Conservation (phyloP, 305 asterid genomes). For the Coffea humblotiana region DNA sequence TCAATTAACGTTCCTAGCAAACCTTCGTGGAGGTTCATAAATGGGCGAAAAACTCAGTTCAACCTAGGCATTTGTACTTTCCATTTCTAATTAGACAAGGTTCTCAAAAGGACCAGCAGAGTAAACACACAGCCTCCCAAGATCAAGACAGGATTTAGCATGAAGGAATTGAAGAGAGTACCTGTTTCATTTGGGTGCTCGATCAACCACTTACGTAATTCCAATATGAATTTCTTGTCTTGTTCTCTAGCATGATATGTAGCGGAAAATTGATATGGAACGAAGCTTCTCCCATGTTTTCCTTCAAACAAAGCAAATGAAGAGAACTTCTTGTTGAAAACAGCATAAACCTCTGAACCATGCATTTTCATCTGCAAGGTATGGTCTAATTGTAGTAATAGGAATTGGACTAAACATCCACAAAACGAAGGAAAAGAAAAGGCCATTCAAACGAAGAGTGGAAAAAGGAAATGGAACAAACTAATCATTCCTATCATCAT, state of each 20-base stretch:
- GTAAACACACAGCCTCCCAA: not conserved
- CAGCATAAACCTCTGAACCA: slow-evolving; percentile 49
- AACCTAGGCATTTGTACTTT: not conserved
- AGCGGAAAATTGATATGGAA: slow-evolving; percentile 59
- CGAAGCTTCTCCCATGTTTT: slow-evolving; percentile 29
- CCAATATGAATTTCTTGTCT: slow-evolving; percentile 44
- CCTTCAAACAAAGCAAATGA: slow-evolving; percentile 70
- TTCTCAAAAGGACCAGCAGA: not conserved
- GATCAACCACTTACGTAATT: slow-evolving; percentile 45
- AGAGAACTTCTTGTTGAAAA: slow-evolving; percentile 62
- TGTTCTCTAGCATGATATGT: slow-evolving; percentile 46
- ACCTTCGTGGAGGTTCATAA: not conserved
- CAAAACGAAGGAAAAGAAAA: not conserved
- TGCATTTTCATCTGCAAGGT: slow-evolving; percentile 49
- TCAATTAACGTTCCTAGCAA: not conserved
- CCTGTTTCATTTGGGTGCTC: slow-evolving; percentile 41
- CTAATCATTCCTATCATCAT: not conserved
- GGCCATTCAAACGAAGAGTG: slow-evolving; percentile 3
- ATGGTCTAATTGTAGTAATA: not conserved
- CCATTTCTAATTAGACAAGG: not conserved
- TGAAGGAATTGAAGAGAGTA: slow-evolving; percentile 20
- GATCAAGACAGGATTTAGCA: not conserved
- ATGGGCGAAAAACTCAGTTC: not conserved
- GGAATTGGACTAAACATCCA: not conserved
- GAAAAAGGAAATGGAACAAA: not conserved